Evolutionary conservation across 2,329 filamentous ascomycete genomes (phyloP), one percentile per base, ranked within the genome.

Genomic region (Claviceps quebecensis): DNA sequence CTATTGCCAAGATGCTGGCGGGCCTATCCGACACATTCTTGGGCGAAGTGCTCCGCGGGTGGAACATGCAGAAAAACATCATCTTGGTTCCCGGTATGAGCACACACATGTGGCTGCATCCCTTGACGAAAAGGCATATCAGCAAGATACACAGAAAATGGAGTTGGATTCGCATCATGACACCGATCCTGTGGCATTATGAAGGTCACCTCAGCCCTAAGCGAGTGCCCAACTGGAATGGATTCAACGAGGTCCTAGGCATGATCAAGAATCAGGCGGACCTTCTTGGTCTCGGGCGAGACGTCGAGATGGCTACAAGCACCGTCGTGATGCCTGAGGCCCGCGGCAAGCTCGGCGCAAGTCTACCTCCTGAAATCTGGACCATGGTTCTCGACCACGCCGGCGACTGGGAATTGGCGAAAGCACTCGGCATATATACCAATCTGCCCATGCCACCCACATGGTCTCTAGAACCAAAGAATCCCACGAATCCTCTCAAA

Each of bases 81-180:
- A 69, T 95, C 47, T 71, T 96, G 52, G 83, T 95, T 6, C 89
- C 90, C 0, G 87, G 87, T 56, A 94, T 96, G 89, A 91, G 86
- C 37, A 81, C 80, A 1, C 77, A 86, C 54, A 89, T 91, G 81
- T 95, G 88, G 88, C 82, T 90, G 62, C 89, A 93, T 60, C 87
- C 89, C 2, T 83, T 90, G 69, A 95, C 87, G 16, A 87, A 86
- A 69, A 85, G 88, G 60, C 89, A 95, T 63, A 76, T 95, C 54
- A 84, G 80, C 66, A 93, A 94, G 67, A 80, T 95, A 43, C 77
- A 83, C 56, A 74, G 80, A 56, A 90, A 88, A 64, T 95, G 87
- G 87, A 83, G 83, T 50, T 95, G 88, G 87, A 79, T 95, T 49
- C 78, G 84, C 55, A 81, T 93, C 44, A 76, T 95, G 64, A 76